Evolutionary conservation across 164 flowering plant species (phyloP).

Genomic region (Sedum album): DNA sequence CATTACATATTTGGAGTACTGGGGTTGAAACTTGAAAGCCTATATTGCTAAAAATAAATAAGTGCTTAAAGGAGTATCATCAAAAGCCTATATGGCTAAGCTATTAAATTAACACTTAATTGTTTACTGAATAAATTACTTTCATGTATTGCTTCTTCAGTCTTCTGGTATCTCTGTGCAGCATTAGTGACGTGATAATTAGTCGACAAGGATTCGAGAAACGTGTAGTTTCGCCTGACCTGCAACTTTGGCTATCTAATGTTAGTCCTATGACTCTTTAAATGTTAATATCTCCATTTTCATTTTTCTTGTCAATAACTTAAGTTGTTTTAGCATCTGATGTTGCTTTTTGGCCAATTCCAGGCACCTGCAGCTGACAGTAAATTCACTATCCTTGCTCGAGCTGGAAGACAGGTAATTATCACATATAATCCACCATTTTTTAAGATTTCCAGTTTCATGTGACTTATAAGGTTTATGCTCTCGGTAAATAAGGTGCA

Average conservation of each 20-base stretch:
- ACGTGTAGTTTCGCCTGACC: constrained; percentile 88
- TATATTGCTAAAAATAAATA: too few relatives aligned
- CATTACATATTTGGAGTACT: too few relatives aligned
- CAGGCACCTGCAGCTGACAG: constrained; percentile 61
- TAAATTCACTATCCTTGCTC: constrained; percentile 73
- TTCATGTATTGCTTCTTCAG: background rate
- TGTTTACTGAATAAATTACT: background rate
- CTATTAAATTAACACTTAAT: too few relatives aligned
- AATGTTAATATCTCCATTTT: background rate
- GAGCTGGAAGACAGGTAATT: constrained; percentile 88
- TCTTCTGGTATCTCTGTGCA: constrained; percentile 17
- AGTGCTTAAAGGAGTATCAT: too few relatives aligned
- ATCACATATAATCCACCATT: background rate
- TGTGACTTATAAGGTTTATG: background rate
- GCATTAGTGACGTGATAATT: constrained; percentile 59
- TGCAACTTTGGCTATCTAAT: constrained; percentile 95
- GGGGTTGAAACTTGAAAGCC: too few relatives aligned
- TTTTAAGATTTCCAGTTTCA: background rate
- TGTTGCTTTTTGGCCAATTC: constrained; percentile 1
- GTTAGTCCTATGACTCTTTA: constrained; percentile 47
- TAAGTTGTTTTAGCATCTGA: background rate
- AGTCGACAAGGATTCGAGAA: constrained; percentile 85
- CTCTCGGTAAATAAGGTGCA: constrained; percentile 53
- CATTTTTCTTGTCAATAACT: background rate
- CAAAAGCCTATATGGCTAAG: too few relatives aligned